A percentile compares a stretch with the other conserved stretches of the same genome.
phyloP scores from a whole-genome alignment of 805 yeast genomes.

The Wickerhamiella hasegawae region DNA sequence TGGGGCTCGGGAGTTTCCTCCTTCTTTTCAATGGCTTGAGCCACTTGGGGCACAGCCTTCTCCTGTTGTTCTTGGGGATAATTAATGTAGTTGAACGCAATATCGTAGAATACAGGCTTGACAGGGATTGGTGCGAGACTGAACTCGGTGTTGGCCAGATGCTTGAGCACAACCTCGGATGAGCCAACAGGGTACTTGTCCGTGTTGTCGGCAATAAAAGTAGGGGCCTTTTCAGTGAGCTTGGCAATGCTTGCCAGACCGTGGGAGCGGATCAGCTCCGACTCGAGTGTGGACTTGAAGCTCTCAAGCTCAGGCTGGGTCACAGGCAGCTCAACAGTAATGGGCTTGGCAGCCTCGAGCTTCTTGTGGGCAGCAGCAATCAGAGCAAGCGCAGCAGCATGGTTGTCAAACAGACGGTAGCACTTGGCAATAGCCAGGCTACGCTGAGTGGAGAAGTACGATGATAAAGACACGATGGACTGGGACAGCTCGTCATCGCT shows the following conservation, averaged over 20 bases:
- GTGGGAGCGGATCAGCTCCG: conserved; percentile 12
- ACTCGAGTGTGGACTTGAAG: conserved; percentile 4
- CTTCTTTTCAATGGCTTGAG: background rate
- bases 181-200: conserved; percentile 24
- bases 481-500: conserved; percentile 56
- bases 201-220: conserved; percentile 31
- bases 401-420: conserved; percentile 19
- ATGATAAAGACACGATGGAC: conserved; percentile 35
- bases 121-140: conserved; percentile 46
- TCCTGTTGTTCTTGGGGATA: background rate
- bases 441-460: conserved; percentile 32
- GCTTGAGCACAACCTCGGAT: conserved; percentile 13
- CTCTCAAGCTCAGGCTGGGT: conserved; percentile 2
- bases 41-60: background rate
- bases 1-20: background rate
- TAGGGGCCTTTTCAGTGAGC: conserved; percentile 7
- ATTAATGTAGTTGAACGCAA: conserved; percentile 65
- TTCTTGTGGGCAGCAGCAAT: conserved; percentile 8
- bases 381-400: conserved; percentile 21
- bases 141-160: conserved; percentile 21
- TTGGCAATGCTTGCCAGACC: conserved; percentile 25
- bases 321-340: conserved; percentile 11
- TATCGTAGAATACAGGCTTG: conserved; percentile 84
- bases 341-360: conserved; percentile 11
- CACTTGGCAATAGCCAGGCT: conserved; percentile 27